These are phyloP conservation scores for Aeschynomene evenia DNA, from an alignment of 306 rosid genomes.

Conservation along the genomic window DNA sequence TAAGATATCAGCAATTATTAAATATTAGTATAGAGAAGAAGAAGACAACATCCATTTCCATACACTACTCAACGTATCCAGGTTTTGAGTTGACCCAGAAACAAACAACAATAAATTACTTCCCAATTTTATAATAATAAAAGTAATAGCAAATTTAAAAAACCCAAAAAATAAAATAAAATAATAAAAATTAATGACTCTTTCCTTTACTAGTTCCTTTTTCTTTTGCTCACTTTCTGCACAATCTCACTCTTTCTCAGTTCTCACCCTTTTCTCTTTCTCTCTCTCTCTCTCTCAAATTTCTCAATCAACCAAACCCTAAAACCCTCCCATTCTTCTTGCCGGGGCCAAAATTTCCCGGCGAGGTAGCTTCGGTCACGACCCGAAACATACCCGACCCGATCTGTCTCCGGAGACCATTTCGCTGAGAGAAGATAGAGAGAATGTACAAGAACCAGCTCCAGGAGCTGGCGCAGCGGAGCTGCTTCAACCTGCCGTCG, in stretches of 20 bases:
- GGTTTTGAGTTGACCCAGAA: background rate
- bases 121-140: background rate
- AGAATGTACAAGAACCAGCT: slow-evolving; percentile 99
- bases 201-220: background rate
- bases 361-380: background rate
- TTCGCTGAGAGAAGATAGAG: slow-evolving; percentile 14
- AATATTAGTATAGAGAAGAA: background rate
- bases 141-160: background rate
- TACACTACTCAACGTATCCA: no score
- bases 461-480: slow-evolving; percentile 94
- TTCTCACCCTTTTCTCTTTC: no score
- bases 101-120: background rate
- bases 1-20: background rate
- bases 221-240: slow-evolving; percentile 6
- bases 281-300: background rate
- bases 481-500: slow-evolving; percentile 93
- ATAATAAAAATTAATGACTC: background rate
- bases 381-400: slow-evolving; percentile 31
- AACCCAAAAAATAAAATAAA: background rate
- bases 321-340: slow-evolving; percentile 7
- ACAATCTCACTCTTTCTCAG: background rate
- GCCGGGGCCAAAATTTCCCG: slow-evolving; percentile 26
- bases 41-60: background rate
- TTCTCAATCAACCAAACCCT: slow-evolving; percentile 37
- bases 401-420: slow-evolving; percentile 45